These are phyloP conservation scores for Lecanicillium sp. DNA, from an alignment of 2,329 filamentous ascomycete species.

Conservation along the genomic window DNA sequence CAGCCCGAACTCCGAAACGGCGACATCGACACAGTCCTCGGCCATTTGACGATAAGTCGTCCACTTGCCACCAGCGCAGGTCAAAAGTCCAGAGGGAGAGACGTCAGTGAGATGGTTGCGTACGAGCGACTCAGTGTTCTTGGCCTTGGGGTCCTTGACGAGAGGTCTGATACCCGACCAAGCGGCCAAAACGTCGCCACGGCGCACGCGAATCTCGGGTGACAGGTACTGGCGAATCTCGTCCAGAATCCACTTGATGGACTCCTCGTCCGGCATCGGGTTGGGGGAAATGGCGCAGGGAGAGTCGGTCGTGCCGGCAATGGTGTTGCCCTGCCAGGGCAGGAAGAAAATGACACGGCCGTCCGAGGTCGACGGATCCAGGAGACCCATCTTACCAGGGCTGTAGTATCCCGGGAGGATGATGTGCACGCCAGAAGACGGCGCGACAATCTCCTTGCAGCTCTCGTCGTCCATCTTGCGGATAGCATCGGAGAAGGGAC, in stretches of 20 bases:
- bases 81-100: conserved; percentile 73
- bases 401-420: conserved; percentile 84
- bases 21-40: conserved; percentile 80
- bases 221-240: conserved; percentile 78
- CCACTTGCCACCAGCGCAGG: conserved; percentile 87
- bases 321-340: conserved; percentile 89
- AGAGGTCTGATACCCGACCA: conserved; percentile 86
- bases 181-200: conserved; percentile 81
- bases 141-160: conserved; percentile 78
- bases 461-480: conserved; percentile 74
- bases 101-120: conserved; percentile 79
- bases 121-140: conserved; percentile 80
- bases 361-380: conserved; percentile 81
- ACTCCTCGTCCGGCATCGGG: conserved; percentile 72
- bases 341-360: conserved; percentile 90
- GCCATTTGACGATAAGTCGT: conserved; percentile 92
- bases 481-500: conserved; percentile 80
- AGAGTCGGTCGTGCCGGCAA: conserved; percentile 81
- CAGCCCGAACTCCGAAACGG: conserved; percentile 63
- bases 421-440: conserved; percentile 79
- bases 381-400: conserved; percentile 78
- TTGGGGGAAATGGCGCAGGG: conserved; percentile 66
- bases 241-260: conserved; percentile 81
- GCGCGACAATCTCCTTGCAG: conserved; percentile 73
- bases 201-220: conserved; percentile 76